Evolutionary conservation across 768 basidiomycete species (phyloP).

Genomic region (Gautieria morchelliformis): DNA sequence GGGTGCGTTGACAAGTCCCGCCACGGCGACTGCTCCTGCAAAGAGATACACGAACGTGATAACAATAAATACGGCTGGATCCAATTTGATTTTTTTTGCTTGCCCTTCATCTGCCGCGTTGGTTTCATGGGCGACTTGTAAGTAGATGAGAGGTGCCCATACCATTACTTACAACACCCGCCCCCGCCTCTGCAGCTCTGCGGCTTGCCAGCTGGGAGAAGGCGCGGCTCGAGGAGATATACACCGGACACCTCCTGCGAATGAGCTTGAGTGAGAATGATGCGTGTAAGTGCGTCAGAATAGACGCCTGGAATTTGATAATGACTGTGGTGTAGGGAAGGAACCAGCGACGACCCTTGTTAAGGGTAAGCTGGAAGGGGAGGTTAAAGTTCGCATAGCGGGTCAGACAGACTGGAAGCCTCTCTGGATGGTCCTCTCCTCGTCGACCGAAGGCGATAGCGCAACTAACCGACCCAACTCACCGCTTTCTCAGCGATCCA

Average conservation of each 20-base stretch:
- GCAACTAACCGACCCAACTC: not conserved
- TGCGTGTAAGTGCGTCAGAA: constrained; percentile 19
- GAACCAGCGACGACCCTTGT: constrained; percentile 54
- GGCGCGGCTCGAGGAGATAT: constrained; percentile 90
- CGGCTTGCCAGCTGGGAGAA: constrained; percentile 93
- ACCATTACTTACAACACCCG: not conserved
- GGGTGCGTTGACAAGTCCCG: constrained; percentile 60
- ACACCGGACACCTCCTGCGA: constrained; percentile 87
- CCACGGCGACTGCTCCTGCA: constrained; percentile 36
- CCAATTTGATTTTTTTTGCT: constrained; percentile 82
- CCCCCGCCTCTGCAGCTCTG: constrained; percentile 35
- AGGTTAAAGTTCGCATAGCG: constrained; percentile 83
- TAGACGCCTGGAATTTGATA: not conserved
- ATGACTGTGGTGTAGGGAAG: constrained; percentile 22
- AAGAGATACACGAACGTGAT: constrained; percentile 70
- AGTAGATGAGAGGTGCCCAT: not conserved
- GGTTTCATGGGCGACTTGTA: constrained; percentile 71
- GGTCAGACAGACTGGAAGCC: constrained; percentile 97
- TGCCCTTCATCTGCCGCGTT: constrained; percentile 64
- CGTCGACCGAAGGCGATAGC: constrained; percentile 19
- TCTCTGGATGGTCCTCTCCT: constrained; percentile 72
- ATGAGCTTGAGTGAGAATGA: constrained; percentile 48
- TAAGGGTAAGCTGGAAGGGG: constrained; percentile 78
- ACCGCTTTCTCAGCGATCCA: constrained; percentile 12
- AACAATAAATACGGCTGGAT: constrained; percentile 89